Evolutionary conservation across 306 rosid species (phyloP), one percentile per base, ranked within the genome.

Genomic region (Gynostemma pentaphyllum): DNA sequence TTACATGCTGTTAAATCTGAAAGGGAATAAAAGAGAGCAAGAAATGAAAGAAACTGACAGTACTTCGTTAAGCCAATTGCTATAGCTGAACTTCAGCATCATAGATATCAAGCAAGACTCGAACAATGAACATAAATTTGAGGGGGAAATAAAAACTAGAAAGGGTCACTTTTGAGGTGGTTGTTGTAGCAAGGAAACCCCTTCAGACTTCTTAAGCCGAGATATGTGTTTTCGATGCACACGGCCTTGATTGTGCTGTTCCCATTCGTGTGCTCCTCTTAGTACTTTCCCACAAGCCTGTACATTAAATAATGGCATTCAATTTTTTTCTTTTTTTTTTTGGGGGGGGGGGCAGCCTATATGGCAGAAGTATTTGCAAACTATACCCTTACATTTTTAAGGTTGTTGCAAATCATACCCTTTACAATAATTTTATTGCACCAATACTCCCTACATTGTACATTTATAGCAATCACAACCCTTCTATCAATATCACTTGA

Each of bases 181-280:
- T 61, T 72, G 75, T 39, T 71, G 75, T 42, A 27, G 26, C 1
- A 24, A 68, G 65, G 45, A 16, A 64, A 50, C 56, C 34, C 60
- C 62, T 67, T 29, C 76, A 5, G 69, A 73, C 63, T 87, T 90
- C 69, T 67, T 80, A 34, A 85, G 86, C 69, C 76, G 41, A 24
- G 78, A 83, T n/a, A 80, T 65, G 55, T 96, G 90, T 73, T 83
- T 90, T 2, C 95, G 76, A 73, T 91, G 97, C 4, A 78, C 75
- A 8, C 96, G 95, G 5, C 97, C 96, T 52, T 62, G 82, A 64
- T 39, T 74, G 74, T 87, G 96, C 63, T 91, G 92, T 70, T 91
- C 97, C 95, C 97, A 91, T 64, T 91, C 97, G 54, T 91, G 85
- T 34, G 64, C 74, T 68, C 97, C 97, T 75, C 95, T 76, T 29